These are phyloP conservation scores for Escallonia rubra DNA, from an alignment of 129 eudicot species.

Conservation along the genomic window DNA sequence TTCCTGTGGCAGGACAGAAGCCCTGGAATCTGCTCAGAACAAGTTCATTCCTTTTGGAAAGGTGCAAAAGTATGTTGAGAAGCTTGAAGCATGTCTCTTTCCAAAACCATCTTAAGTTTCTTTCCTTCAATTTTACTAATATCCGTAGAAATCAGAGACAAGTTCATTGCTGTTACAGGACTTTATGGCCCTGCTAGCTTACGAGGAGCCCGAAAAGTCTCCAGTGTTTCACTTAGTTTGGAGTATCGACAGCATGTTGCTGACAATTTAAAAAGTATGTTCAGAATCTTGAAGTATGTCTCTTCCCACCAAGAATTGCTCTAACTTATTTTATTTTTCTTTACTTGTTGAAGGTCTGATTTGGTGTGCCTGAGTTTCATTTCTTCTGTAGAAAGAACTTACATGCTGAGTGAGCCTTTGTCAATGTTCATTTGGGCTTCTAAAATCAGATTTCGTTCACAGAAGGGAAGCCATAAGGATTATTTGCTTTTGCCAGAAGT, in stretches of 20 bases:
- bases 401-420: no score
- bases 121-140: no score
- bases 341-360: no score
- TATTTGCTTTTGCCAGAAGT: no score
- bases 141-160: background rate
- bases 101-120: conserved; percentile 7
- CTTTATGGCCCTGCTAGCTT: conserved; percentile 76
- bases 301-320: no score
- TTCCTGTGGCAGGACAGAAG: conserved; percentile 75
- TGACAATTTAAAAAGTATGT: conserved; percentile 72
- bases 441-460: no score
- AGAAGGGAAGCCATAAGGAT: no score
- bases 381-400: no score
- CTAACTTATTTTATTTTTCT: no score
- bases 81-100: conserved; percentile 58
- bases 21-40: conserved; percentile 67
- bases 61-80: conserved; percentile 57
- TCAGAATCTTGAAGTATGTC: no score
- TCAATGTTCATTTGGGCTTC: no score
- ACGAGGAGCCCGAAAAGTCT: conserved; percentile 85
- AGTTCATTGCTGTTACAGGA: conserved; percentile 40
- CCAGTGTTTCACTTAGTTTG: conserved; percentile 77
- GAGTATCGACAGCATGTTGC: conserved; percentile 76
- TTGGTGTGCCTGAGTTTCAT: no score
- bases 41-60: conserved; percentile 73